Base-by-base conservation (phyloP, 495 filamentous ascomycete genomes). In the Hypomontagnella monticulosa region DNA sequence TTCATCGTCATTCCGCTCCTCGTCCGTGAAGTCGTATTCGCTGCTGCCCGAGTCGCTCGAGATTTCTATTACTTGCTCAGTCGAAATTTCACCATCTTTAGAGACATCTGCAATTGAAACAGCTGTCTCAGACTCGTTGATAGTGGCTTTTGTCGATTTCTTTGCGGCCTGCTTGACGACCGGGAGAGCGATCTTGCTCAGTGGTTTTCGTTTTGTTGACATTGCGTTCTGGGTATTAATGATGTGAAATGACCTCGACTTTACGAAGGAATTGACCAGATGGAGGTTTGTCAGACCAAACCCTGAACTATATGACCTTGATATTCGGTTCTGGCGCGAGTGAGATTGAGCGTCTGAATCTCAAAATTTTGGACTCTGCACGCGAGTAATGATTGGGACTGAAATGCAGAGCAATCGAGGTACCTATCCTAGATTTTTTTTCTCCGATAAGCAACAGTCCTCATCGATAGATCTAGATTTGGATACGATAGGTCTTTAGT, bases 41-140 rank as follows among this genome's bases (percentile, higher is more conserved):
- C 78, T 74, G 54, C 76, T 80, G 36, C 71, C 77, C 4, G 82
- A 78, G 47, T 81, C 88, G 75, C 83, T 86, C 19, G 84, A 85
- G 42, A 88, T 84, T 49, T 84, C 79, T 64, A 88, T 81, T 18
- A 80, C 62, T 42, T 80, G 76, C 44, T 66, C 60, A 6, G 14
- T 48, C 9, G 37, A 69, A 55, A 40, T 67, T 59, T 69, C 81
- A 55, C 19, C 44, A 11, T 64, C 44, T 44, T 67, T 75, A 15
- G 73, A 70, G 9, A 67, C 71, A 30, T 61, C 54, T 15, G 70
- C 70, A 54, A 50, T 43, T 7, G 78, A 77, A 12, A 97, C 89
- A 4, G 89, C 83, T 38, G 91, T 81, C 54, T 79, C 85, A 12
- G 90, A 87, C 71, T 97, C 92, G 75, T 97, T 87, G 42, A 97